Evolutionary conservation across 257 asterid genomes (phyloP).

Genomic region (Jacaranda copaia): DNA sequence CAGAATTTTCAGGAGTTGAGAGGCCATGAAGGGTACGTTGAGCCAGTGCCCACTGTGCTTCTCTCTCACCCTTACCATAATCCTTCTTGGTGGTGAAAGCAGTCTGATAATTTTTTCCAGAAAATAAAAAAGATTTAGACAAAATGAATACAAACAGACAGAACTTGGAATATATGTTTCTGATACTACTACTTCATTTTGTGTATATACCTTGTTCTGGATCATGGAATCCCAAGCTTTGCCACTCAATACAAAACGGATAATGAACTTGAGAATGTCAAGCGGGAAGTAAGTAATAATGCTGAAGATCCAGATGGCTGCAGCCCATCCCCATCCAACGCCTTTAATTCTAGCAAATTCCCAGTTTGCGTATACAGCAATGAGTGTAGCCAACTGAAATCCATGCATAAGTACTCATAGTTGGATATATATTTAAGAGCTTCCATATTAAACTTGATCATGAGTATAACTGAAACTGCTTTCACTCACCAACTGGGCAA

Average conservation of each 20-base stretch:
- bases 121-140: neutral
- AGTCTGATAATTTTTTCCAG: conserved; percentile 45
- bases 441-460: no score
- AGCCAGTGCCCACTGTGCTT: conserved; percentile 87
- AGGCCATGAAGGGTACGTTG: conserved; percentile 88
- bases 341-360: conserved; percentile 76
- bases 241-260: conserved; percentile 65
- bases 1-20: conserved; percentile 41
- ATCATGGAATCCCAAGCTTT: conserved; percentile 84
- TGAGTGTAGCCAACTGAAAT: conserved; percentile 64
- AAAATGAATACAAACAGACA: neutral
- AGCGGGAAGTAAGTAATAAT: conserved; percentile 78
- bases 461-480: neutral
- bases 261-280: conserved; percentile 79
- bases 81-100: conserved; percentile 91
- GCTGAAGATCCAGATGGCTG: conserved; percentile 79
- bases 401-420: neutral
- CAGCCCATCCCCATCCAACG: conserved; percentile 94
- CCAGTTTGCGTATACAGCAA: conserved; percentile 83
- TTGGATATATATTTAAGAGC: neutral
- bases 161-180: neutral
- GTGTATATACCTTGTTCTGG: conserved; percentile 64
- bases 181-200: neutral
- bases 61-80: conserved; percentile 81
- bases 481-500: conserved; percentile 70